Evolutionary conservation across 257 asterid genomes (phyloP), one percentile per base, ranked within the genome.

Genomic region (Euphrasia confusa): DNA sequence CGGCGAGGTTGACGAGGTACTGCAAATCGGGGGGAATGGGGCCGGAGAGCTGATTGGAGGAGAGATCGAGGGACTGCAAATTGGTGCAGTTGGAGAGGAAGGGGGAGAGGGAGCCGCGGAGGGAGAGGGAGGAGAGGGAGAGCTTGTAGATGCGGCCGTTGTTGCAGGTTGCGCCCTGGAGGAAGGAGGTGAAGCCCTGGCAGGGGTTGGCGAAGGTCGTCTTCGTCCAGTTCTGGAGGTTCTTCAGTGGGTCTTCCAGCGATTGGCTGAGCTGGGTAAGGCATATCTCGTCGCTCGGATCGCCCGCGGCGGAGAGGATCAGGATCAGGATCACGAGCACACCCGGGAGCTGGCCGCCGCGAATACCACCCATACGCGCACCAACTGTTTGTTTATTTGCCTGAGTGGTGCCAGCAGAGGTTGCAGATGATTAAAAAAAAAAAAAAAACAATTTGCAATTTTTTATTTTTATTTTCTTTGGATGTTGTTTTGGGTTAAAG

Each of bases 81-180:
- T 91, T 88, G 18, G 98, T 91, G 79, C 98, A 91, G 40, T 87
- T 88, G 64, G 95, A 88, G 68, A 91, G 81, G 74, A 69, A 86
- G 3, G 98, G 98, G 1, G 98, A 91, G 66, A 91, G 84, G 14
- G 89, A 66, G 58, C 98, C 98, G 15, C 68, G 63, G 1, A 91
- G 83, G 33, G 87, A 75, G 71, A 89, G 82, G 69, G 75, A 77
- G 3, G 96, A 45, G 72, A 92, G 93, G n/a, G 95, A 72, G 2
- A 92, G 84, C 72, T 86, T 89, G 77, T 86, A 92, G 76, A 92
- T 81, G 55, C 99, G 87, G 70, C 97, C 96, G 44, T 92, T 89
- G 83, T 92, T 89, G 84, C 99, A 92, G 75, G 92, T 89, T 54
- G 97, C 97, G 58, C 99, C 97, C 13, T 77, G 82, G 60, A 92